Base-by-base conservation (phyloP, 257 asterid genomes). In the Euphrasia confusa region DNA sequence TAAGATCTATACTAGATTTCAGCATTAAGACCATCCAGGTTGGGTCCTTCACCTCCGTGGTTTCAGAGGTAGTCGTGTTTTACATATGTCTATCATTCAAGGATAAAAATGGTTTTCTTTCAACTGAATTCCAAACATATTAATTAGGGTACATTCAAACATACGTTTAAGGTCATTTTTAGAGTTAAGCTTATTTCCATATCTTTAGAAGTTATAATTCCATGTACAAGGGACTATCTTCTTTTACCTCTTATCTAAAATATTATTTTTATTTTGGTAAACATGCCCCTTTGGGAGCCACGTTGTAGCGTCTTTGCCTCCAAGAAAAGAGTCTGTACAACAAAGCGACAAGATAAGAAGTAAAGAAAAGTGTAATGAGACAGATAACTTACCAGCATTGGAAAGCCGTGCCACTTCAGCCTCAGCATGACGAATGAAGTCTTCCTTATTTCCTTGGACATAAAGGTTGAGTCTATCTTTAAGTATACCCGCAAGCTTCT, bases 361-460 rank as follows among this genome's bases (percentile, higher is more conserved):
- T 37, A 37, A 8, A 37, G 42, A 37, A 59, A 9, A n/a, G 13
- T 57, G 30, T 21, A n/a, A 45, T 2, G 21, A 32, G 32, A 21
- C 24, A 63, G 61, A 64, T 17, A 63, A 67, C 61, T 62, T 72
- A 89, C 97, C 99, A 58, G 99, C 99, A 75, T 81, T 87, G 40
- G 96, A 89, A 60, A 93, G 99, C 72, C 80, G 82, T 3, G 87
- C 55, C 5, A 87, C 96, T 78, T 93, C 99, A 13, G 84, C 95
- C 73, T 89, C 85, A 62, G 97, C 95, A 8, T 83, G 81, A 72
- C 47, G 66, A 68, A 74, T 72, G 48, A 89, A 93, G 5, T 85
- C 97, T 53, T 89, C 90, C 84, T 89, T 93, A 66, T 85, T 82
- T 74, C 94, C 97, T 77, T 85, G 99, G 76, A 93, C 84, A 62